phyloP scores from a whole-genome alignment of 106 monocot species.

The Narthecium ossifragum region DNA sequence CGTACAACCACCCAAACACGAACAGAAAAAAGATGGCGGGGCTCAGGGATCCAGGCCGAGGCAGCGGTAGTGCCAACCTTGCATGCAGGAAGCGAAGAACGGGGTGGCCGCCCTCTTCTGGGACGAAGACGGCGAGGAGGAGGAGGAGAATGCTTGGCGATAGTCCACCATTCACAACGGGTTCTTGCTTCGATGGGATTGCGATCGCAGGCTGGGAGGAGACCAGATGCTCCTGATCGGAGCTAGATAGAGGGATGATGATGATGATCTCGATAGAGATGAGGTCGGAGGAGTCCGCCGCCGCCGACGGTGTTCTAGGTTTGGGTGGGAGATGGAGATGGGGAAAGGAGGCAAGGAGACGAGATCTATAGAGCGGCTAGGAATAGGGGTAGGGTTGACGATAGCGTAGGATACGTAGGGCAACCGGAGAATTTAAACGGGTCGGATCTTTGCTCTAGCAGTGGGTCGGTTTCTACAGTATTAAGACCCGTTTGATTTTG shows the following conservation, averaged over 20 bases:
- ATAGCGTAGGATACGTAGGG: not conserved
- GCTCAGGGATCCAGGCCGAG: constrained; percentile 9
- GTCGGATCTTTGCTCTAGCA: too few relatives aligned
- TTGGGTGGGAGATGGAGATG: too few relatives aligned
- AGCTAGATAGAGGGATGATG: too few relatives aligned
- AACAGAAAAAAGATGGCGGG: not conserved
- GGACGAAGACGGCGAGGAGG: not conserved
- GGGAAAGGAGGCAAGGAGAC: not conserved
- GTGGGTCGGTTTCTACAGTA: too few relatives aligned
- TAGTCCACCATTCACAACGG: constrained; percentile 12
- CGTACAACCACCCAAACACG: not conserved
- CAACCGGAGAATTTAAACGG: too few relatives aligned
- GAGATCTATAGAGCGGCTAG: not conserved
- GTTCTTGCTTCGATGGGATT: too few relatives aligned
- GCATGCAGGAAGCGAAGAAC: constrained; percentile 10
- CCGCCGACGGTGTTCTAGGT: too few relatives aligned
- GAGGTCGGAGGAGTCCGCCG: too few relatives aligned
- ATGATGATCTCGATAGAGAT: too few relatives aligned
- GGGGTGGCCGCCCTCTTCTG: not conserved
- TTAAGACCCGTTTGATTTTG: too few relatives aligned
- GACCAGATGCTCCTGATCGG: too few relatives aligned
- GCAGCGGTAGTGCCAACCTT: constrained; percentile 17
- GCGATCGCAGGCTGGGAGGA: too few relatives aligned
- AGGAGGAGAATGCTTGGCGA: not conserved
- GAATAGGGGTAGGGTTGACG: not conserved